Conservation (phyloP, 768 basidiomycete genomes). For the Psilocybe cubensis region DNA sequence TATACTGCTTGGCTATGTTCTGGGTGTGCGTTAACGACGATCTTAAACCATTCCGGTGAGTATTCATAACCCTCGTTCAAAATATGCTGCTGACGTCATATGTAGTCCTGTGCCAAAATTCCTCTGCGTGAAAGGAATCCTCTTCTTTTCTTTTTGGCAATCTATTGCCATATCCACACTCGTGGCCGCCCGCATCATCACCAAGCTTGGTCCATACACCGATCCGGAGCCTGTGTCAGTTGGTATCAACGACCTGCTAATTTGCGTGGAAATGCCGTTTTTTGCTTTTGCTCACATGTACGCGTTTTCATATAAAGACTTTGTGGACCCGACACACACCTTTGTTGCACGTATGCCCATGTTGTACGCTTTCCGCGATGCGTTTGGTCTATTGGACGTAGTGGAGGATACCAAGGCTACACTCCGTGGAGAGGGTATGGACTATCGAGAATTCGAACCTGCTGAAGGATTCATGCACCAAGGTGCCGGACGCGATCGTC, state of each 20-base stretch:
- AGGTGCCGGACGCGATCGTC: slow-evolving; percentile 80
- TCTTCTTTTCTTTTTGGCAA: slow-evolving; percentile 99
- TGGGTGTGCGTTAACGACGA: slow-evolving; percentile 94
- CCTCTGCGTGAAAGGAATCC: slow-evolving; percentile 96
- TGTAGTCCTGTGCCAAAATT: slow-evolving; percentile 92
- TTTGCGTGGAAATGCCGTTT: slow-evolving; percentile 97
- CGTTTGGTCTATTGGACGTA: slow-evolving; percentile 87
- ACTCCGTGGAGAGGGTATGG: slow-evolving; percentile 86
- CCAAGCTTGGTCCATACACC: slow-evolving; percentile 82
- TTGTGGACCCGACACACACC: slow-evolving; percentile 56
- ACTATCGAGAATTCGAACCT: slow-evolving; percentile 96
- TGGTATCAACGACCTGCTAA: slow-evolving; percentile 86
- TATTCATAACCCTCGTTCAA: background rate
- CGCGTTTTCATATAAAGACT: slow-evolving; percentile 92
- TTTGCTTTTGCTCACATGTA: slow-evolving; percentile 96
- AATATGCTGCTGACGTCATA: slow-evolving; percentile 4
- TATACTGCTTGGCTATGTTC: slow-evolving; percentile 95
- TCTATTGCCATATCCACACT: slow-evolving; percentile 83
- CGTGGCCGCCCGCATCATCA: slow-evolving; percentile 82
- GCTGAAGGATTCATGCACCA: slow-evolving; percentile 93
- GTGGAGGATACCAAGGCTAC: slow-evolving; percentile 84
- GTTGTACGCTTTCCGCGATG: slow-evolving; percentile 84
- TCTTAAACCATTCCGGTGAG: slow-evolving; percentile 85
- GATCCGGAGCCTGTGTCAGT: slow-evolving; percentile 89
- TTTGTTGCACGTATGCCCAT: slow-evolving; percentile 92